Conservation (phyloP, 2,329 filamentous ascomycete genomes). For the Fusarium siculi region DNA sequence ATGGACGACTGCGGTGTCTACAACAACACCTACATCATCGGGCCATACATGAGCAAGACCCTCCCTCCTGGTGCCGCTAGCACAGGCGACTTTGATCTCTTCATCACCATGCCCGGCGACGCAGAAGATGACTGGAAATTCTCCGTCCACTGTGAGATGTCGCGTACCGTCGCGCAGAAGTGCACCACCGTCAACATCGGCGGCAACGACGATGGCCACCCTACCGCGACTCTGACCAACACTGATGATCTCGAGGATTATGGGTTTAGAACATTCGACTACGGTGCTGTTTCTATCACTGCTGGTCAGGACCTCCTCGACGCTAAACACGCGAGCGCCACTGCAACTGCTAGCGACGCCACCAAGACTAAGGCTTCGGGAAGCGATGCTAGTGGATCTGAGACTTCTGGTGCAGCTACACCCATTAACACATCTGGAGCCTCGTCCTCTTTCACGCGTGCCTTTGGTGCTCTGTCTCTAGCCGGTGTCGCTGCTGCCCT, state of each 20-base stretch:
- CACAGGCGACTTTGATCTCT: slow-evolving; percentile 12
- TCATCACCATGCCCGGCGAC: neutral
- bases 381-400: neutral
- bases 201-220: slow-evolving; percentile 8
- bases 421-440: slow-evolving; percentile 1
- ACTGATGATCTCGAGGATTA: neutral
- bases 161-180: neutral
- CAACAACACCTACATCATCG: slow-evolving; percentile 8
- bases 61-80: slow-evolving; percentile 4
- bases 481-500: neutral
- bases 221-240: neutral
- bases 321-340: slow-evolving; percentile 12
- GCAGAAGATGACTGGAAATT: slow-evolving; percentile 1
- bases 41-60: slow-evolving; percentile 16
- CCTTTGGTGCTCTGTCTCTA: slow-evolving; percentile 1
- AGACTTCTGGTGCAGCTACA: neutral
- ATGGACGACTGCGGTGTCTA: slow-evolving; percentile 9
- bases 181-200: slow-evolving; percentile 10
- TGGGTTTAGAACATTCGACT: neutral
- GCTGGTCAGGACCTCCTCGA: slow-evolving; percentile 13
- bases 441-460: neutral
- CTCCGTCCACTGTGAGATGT: slow-evolving; percentile 19
- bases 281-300: neutral
- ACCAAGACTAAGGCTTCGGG: neutral
- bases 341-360: neutral